These are phyloP conservation scores for Gynostemma pentaphyllum DNA, from an alignment of 306 rosid species.

Conservation along the genomic window DNA sequence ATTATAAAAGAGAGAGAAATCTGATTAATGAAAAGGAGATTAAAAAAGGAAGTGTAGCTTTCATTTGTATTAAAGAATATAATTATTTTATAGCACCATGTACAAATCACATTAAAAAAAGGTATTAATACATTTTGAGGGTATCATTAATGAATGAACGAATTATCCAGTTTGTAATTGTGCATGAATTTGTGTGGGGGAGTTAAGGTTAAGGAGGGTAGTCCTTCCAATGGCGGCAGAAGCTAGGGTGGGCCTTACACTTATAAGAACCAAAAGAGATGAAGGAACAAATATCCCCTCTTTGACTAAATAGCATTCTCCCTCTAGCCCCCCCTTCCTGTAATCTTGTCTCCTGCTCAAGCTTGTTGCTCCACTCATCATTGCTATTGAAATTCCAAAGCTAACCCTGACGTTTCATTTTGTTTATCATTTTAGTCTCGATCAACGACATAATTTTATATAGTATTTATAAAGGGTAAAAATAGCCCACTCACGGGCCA, in stretches of 20 bases:
- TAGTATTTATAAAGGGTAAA: too few relatives aligned
- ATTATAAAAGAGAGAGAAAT: too few relatives aligned
- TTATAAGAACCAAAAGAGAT: conserved; percentile 32
- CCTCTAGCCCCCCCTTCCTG: conserved; percentile 72
- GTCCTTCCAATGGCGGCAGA: conserved; percentile 27
- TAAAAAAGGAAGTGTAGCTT: too few relatives aligned
- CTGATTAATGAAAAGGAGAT: too few relatives aligned
- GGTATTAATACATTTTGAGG: neutral
- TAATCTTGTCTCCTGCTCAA: conserved; percentile 62
- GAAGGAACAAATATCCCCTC: conserved; percentile 46
- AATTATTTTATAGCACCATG: too few relatives aligned
- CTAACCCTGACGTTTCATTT: conserved; percentile 41
- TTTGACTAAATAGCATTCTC: conserved; percentile 75
- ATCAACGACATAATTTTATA: too few relatives aligned
- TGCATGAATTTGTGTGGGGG: neutral
- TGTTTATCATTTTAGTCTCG: neutral
- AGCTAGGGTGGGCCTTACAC: conserved; percentile 31
- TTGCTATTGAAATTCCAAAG: conserved; percentile 40
- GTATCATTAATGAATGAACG: neutral
- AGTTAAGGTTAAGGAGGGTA: neutral
- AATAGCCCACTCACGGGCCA: too few relatives aligned
- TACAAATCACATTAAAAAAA: too few relatives aligned
- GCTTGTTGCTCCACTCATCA: conserved; percentile 53
- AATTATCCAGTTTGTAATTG: neutral
- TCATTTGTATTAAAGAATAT: too few relatives aligned